Base-by-base conservation (phyloP, 2,329 filamentous ascomycete genomes). In the Scopulariopsis brevicaulis region DNA sequence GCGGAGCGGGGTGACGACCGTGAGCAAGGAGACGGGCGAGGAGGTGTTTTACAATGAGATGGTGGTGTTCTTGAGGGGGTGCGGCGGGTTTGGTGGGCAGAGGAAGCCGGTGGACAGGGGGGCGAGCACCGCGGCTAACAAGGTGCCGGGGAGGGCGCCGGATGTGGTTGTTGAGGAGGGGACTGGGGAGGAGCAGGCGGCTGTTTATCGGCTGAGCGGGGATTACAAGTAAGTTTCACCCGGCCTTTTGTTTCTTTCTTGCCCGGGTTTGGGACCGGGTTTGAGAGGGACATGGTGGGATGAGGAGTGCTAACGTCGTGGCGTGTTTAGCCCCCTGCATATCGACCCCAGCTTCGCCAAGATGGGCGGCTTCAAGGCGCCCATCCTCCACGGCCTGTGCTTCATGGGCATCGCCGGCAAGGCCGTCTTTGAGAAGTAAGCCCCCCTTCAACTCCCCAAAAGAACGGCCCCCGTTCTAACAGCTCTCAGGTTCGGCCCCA, bases 11-110 rank as follows among this genome's bases (percentile, higher is more conserved):
- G 85, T 86, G 64, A 89, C 86, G 37, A 97, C 94, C 53, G 85
- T 90, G 70, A 85, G 96, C 69, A 90, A 89, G 60, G 85, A 83
- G 64, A 94, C 85, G 0, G 90, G 90, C 65, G 89, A 96, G 70
- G 88, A 95, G 60, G 76, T 99, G 63, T 97, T 97, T 77, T 97
- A 97, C 80, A 97, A 96, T 74, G 94, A 99, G 73, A 84, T 83
- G 62, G 93, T 88, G n/a, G 83, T 92, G 64, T 96, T 99, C 78
- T 84, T 99, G 63, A 86, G 93, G 59, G 93, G 93, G 54, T 87
- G 86, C 59, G 94, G 94, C 63, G 91, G 92, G 58, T 97, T 97
- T 67, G 91, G 87, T 58, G 94, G 94, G 10, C 81, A 85, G 57
- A 85, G 83, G 73, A 93, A 92, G 75, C 84, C 86, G 28, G 68